Evolutionary conservation across 805 yeast species (phyloP).

Genomic region (Candida tibetensis): DNA sequence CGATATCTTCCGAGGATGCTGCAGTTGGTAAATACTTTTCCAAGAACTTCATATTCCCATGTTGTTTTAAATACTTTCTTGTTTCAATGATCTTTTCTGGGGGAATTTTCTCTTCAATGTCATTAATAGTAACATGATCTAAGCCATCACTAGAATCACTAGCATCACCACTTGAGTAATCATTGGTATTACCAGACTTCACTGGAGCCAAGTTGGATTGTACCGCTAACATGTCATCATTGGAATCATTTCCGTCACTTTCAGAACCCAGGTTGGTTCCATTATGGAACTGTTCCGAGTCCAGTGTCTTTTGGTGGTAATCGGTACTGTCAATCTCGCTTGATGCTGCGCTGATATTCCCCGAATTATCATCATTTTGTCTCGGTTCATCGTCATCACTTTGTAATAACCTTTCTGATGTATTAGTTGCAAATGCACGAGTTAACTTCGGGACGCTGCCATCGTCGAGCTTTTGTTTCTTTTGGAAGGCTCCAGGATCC

Average conservation of each 20-base stretch:
- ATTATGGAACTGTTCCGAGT: background rate
- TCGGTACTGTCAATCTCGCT: slow-evolving; percentile 2
- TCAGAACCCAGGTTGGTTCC: slow-evolving; percentile 3
- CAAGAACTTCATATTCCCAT: slow-evolving; percentile 61
- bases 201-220: background rate
- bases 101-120: slow-evolving; percentile 7
- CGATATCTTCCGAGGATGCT: slow-evolving; percentile 56
- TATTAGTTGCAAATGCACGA: slow-evolving; percentile 8
- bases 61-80: slow-evolving; percentile 48
- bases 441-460: slow-evolving; percentile 9
- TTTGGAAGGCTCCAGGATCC: slow-evolving; percentile 1
- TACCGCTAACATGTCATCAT: background rate
- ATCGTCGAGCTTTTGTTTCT: slow-evolving; percentile 6
- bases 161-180: slow-evolving; percentile 1
- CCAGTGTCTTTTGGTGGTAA: slow-evolving; percentile 3
- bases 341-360: background rate
- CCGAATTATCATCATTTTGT: background rate
- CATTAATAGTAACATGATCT: slow-evolving; percentile 2
- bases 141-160: slow-evolving; percentile 2
- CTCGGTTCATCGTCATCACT: slow-evolving; percentile 8
- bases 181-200: background rate
- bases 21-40: slow-evolving; percentile 59
- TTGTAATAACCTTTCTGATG: slow-evolving; percentile 3
- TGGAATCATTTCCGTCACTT: background rate
- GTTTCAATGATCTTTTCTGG: slow-evolving; percentile 21